phyloP scores from a whole-genome alignment of 345 rosid genomes.

The Eutrema japonicum region DNA sequence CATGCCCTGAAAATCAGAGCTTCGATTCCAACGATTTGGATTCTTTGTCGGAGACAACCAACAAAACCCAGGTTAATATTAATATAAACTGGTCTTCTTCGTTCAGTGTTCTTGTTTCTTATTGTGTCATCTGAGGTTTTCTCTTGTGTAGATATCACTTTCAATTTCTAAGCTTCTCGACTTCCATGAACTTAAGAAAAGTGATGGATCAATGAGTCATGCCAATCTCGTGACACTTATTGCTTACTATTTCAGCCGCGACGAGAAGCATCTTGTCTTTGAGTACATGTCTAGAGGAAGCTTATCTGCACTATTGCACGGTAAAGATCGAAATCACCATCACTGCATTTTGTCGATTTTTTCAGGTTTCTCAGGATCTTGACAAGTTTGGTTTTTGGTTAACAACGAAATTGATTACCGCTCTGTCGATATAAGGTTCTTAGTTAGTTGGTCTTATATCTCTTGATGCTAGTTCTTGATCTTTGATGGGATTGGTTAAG shows the following conservation, averaged over 20 bases:
- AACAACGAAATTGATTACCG: background rate
- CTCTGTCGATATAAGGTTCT: background rate
- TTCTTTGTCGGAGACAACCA: no score
- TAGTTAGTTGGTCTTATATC: background rate
- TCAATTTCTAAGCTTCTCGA: no score
- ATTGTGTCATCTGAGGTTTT: no score
- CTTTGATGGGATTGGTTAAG: conserved; percentile 6
- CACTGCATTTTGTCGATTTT: background rate
- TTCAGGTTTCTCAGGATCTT: background rate
- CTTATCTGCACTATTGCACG: conserved; percentile 72
- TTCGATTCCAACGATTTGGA: no score
- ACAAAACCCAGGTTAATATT: no score
- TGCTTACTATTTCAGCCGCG: conserved; percentile 61
- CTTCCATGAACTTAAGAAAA: no score
- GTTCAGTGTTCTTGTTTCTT: no score
- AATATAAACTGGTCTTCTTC: no score
- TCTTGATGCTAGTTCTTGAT: background rate
- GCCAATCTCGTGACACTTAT: conserved; percentile 60
- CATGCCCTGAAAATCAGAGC: no score
- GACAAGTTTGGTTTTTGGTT: background rate
- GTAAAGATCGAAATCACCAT: conserved; percentile 40
- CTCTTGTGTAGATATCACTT: no score
- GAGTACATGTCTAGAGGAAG: conserved; percentile 74
- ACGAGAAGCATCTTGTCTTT: conserved; percentile 72
- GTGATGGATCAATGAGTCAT: conserved; percentile 80